Percentiles rank a stretch among this genome's conserved stretches.
phyloP scores from a whole-genome alignment of 2,329 filamentous ascomycete species.

The Arthroderma sp. region DNA sequence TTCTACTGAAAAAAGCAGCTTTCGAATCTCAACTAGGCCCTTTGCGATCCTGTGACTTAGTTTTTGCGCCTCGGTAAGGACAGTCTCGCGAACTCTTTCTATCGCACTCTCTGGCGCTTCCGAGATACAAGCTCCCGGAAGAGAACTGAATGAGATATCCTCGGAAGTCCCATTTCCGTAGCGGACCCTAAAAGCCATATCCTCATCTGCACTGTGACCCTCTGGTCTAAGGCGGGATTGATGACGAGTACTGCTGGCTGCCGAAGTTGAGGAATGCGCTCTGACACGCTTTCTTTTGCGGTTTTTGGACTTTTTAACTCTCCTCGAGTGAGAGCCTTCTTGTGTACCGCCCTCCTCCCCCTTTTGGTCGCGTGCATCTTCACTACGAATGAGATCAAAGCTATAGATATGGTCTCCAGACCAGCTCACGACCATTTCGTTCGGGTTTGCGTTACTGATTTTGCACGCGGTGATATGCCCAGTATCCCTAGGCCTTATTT shows the following conservation, averaged over 20 bases:
- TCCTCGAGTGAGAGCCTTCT: constrained; percentile 17
- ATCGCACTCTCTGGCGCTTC: constrained; percentile 22
- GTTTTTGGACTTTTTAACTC: constrained; percentile 24
- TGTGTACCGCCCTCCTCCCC: constrained; percentile 15
- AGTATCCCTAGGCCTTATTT: constrained; percentile 34
- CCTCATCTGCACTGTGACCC: constrained; percentile 22
- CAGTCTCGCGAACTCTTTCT: constrained; percentile 30
- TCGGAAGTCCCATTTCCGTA: constrained; percentile 49
- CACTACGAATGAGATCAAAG: constrained; percentile 49
- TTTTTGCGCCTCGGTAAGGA: constrained; percentile 40
- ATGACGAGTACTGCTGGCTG: constrained; percentile 32
- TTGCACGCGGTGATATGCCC: constrained; percentile 59
- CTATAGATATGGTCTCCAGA: constrained; percentile 53
- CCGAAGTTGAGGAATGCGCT: constrained; percentile 30
- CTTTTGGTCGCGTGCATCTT: constrained; percentile 38
- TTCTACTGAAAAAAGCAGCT: constrained; percentile 42
- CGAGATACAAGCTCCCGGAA: constrained; percentile 14
- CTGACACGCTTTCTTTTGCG: constrained; percentile 47
- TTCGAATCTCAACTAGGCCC: constrained; percentile 40
- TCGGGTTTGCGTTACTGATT: constrained; percentile 54
- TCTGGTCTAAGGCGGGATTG: constrained; percentile 37
- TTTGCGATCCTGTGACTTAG: constrained; percentile 44
- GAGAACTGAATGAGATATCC: constrained; percentile 38
- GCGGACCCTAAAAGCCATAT: constrained; percentile 42
- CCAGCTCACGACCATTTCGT: constrained; percentile 57